These are phyloP conservation scores for Nothophoma quercina DNA, from an alignment of 2,329 filamentous ascomycete genomes.

Conservation along the genomic window DNA sequence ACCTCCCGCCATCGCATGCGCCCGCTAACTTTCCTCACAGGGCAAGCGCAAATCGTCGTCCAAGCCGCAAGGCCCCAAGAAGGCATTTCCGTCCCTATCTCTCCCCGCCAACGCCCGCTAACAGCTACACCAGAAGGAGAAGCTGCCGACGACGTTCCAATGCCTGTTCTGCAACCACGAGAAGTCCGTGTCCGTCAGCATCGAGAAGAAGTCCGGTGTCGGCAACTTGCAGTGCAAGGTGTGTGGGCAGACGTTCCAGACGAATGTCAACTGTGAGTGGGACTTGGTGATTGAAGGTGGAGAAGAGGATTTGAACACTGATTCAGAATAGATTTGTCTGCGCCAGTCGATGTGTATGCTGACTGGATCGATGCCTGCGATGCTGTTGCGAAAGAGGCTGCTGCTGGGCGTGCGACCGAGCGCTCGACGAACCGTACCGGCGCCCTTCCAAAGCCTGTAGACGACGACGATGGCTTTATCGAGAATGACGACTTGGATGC, in stretches of 20 bases:
- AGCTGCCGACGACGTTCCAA: constrained; percentile 83
- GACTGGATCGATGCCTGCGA: constrained; percentile 98
- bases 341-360: constrained; percentile 92
- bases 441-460: constrained; percentile 31
- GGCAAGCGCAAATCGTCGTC: constrained; percentile 91
- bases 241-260: constrained; percentile 93
- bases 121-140: constrained; percentile 60
- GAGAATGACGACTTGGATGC: constrained; percentile 50
- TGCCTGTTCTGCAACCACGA: constrained; percentile 99
- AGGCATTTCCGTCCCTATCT: constrained; percentile 60
- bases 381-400: constrained; percentile 70
- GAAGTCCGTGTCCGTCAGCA: constrained; percentile 85
- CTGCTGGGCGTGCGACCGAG: constrained; percentile 45
- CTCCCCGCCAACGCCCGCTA: constrained; percentile 13
- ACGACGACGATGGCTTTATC: constrained; percentile 49
- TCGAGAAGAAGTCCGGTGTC: constrained; percentile 91
- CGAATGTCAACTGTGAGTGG: constrained; percentile 83
- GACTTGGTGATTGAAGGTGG: constrained; percentile 2
- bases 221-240: constrained; percentile 89
- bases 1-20: constrained; percentile 18
- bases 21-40: constrained; percentile 50
- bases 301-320: constrained; percentile 16
- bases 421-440: constrained; percentile 38
- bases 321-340: constrained; percentile 74
- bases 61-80: constrained; percentile 83